phyloP scores from a whole-genome alignment of 2,329 filamentous ascomycete genomes.

The Diaporthe australafricana region DNA sequence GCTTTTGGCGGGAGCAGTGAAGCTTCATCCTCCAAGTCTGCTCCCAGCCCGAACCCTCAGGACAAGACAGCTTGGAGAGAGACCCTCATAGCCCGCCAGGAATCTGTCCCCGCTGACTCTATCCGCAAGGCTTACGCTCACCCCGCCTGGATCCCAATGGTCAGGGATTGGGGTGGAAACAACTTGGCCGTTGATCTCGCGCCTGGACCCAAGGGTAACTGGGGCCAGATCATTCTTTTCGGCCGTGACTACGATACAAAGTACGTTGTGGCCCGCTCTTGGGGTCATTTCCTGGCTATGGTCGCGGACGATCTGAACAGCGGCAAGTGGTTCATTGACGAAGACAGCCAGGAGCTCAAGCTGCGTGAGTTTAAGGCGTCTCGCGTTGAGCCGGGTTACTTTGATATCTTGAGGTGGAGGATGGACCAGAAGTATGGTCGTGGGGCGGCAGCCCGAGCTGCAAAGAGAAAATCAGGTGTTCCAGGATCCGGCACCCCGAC shows the following conservation, averaged over 20 bases:
- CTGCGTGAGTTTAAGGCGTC: constrained; percentile 90
- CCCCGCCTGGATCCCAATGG: constrained; percentile 93
- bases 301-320: constrained; percentile 92
- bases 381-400: constrained; percentile 90
- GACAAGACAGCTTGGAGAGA: constrained; percentile 82
- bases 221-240: constrained; percentile 97
- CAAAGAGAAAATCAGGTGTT: constrained; percentile 65
- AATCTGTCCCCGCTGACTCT: constrained; percentile 86
- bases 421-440: constrained; percentile 95
- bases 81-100: constrained; percentile 85
- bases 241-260: constrained; percentile 99
- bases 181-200: constrained; percentile 94
- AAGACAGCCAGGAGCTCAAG: constrained; percentile 92
- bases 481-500: constrained; percentile 57
- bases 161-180: constrained; percentile 98
- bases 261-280: constrained; percentile 94
- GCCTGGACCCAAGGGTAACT: constrained; percentile 88
- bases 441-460: constrained; percentile 48
- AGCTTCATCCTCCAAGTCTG: constrained; percentile 76
- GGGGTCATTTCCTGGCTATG: constrained; percentile 86
- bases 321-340: constrained; percentile 91
- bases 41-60: constrained; percentile 60
- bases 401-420: constrained; percentile 95
- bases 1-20: constrained; percentile 74
- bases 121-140: constrained; percentile 95